Evolutionary conservation across 805 yeast genomes (phyloP), one percentile per base, ranked within the genome.

Genomic region (Candida silvatica): DNA sequence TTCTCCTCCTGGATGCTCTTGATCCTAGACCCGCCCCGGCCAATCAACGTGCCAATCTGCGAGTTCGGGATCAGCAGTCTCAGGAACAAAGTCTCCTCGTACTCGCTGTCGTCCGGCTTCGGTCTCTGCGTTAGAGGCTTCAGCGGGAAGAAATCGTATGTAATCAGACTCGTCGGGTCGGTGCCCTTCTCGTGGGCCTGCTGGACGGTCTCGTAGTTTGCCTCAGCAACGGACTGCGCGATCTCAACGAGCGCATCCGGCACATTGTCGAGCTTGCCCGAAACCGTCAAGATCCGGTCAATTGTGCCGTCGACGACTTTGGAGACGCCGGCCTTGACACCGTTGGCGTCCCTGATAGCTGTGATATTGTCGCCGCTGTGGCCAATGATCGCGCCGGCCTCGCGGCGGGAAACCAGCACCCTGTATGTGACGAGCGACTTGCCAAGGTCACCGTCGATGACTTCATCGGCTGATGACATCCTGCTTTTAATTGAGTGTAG

Each of bases 361-460:
- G 87, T 81, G 40, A 87, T 86, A 37, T 80, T 80, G 33, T 69
- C 66, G 31, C 96, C 96, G 44, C 74, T 80, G 45, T 81, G 81
- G 36, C 96, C 96, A 47, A 87, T 87, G 42, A 87, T 74, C 41
- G 86, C 82, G 14, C 95, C 95, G 9, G 94, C 88, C 56, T 87
- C 96, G 51, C 80, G 81, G 37, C 87, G 73, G 2, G 92, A 77
- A 15, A 87, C 81, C 20, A 87, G 66, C 1, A 85, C 71, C 39
- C 87, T 61, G 52, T 48, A 64, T 7, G 63, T 58, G 26, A 62
- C 57, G 23, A 57, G 41, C 4, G 55, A 42, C 34, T 50, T 49
- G 11, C 52, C 54, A 5, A 54, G 39, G 30, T 51, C 51, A 20
- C 45, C 46, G 29, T 50, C 51, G 33, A 7, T 16, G 6, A 17